Conservation (phyloP, 2,329 filamentous ascomycete genomes). For the Arthroderma uncinatum region DNA sequence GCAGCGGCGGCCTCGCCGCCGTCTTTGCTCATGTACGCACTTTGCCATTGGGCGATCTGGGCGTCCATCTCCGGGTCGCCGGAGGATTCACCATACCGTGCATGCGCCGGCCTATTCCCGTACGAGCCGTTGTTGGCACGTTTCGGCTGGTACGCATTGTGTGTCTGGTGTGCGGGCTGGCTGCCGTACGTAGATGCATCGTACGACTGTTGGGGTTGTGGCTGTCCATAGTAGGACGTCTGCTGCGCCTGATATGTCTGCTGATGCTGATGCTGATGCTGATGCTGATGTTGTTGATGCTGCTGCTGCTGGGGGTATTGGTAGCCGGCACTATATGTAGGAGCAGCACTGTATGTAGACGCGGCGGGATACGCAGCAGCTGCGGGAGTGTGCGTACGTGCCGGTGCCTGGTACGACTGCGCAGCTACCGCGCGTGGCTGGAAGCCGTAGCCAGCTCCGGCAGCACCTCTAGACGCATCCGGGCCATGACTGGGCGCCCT, state of each 20-base stretch:
- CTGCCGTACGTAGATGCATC: slow-evolving; percentile 30
- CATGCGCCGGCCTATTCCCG: slow-evolving; percentile 15
- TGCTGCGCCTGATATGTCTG: slow-evolving; percentile 7
- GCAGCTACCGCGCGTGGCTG: slow-evolving; percentile 48
- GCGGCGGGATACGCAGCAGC: slow-evolving; percentile 10
- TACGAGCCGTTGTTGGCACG: slow-evolving; percentile 10
- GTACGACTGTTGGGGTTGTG: slow-evolving; percentile 5
- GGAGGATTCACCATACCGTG: slow-evolving; percentile 27
- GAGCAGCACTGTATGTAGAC: slow-evolving; percentile 28
- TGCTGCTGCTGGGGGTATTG: slow-evolving; percentile 31
- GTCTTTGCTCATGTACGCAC: slow-evolving; percentile 64
- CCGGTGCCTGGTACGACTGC: slow-evolving; percentile 17
- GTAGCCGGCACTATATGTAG: slow-evolving; percentile 35
- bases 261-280: slow-evolving; percentile 8
- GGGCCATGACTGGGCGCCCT: slow-evolving; percentile 25
- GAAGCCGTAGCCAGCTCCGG: slow-evolving; percentile 35
- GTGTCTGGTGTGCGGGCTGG: slow-evolving; percentile 29
- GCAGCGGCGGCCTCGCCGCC: slow-evolving; percentile 21
- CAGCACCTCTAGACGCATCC: slow-evolving; percentile 26
- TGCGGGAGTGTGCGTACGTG: slow-evolving; percentile 16
- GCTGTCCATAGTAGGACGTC: slow-evolving; percentile 33
- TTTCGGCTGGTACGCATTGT: slow-evolving; percentile 13
- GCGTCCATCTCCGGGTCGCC: slow-evolving; percentile 73
- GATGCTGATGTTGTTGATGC: slow-evolving; percentile 34
- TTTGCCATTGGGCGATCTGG: slow-evolving; percentile 91